A percentile compares a stretch with the other conserved stretches of the same genome.
Conservation (phyloP, 495 filamentous ascomycete genomes). For the Aspergillus homomorphus region DNA sequence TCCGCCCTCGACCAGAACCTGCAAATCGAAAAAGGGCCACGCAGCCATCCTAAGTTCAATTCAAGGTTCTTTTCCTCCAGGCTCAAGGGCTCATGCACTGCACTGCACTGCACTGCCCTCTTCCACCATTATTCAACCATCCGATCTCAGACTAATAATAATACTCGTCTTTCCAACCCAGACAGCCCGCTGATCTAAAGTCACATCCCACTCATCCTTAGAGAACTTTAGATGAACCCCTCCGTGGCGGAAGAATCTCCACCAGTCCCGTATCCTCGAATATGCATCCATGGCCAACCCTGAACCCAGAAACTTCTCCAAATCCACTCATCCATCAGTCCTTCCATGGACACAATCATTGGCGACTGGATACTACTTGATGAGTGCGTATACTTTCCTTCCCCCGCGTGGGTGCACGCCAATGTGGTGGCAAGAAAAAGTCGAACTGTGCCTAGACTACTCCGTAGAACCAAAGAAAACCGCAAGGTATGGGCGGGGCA, state of each 20-base stretch:
- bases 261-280: too few species aligned
- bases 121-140: too few species aligned
- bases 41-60: neutral
- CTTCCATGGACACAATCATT: neutral
- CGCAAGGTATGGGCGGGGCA: too few species aligned
- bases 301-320: neutral
- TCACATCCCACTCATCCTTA: too few species aligned
- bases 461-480: too few species aligned
- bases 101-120: neutral
- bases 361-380: neutral
- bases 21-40: slow-evolving; percentile 13
- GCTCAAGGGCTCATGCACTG: neutral
- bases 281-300: neutral
- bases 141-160: neutral
- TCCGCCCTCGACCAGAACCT: neutral
- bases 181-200: neutral
- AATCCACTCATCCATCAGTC: too few species aligned
- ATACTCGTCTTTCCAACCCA: neutral
- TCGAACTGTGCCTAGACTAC: too few species aligned
- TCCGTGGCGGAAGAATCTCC: neutral
- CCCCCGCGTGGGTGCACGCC: neutral
- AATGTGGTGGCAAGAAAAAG: neutral
- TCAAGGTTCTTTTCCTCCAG: neutral
- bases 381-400: neutral
- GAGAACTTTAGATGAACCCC: too few species aligned